Conservation (phyloP, 2,329 filamentous ascomycete genomes). For the Rosellinia necatrix region DNA sequence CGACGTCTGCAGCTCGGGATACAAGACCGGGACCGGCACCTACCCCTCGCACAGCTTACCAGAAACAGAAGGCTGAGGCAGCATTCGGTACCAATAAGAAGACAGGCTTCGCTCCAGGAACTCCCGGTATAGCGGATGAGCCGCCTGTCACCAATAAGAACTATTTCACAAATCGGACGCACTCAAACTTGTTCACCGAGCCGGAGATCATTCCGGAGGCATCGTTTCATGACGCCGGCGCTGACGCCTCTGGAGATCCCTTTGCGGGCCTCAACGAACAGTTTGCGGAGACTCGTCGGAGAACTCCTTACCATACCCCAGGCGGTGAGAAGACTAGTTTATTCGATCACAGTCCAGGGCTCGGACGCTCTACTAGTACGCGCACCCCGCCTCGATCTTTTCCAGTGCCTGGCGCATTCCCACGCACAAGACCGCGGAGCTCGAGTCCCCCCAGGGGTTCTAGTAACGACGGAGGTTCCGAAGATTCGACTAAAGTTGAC, state of each 20-base stretch:
- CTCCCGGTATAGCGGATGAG: constrained; percentile 56
- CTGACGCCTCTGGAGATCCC: constrained; percentile 48
- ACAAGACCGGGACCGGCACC: constrained; percentile 37
- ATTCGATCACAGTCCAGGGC: constrained; percentile 51
- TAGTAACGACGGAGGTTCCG: constrained; percentile 37
- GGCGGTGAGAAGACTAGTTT: constrained; percentile 64
- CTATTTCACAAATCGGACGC: constrained; percentile 50
- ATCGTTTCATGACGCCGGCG: constrained; percentile 7
- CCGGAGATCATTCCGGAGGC: constrained; percentile 30
- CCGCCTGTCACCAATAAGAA: constrained; percentile 56
- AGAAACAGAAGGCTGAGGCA: constrained; percentile 58
- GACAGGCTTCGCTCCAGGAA: constrained; percentile 55
- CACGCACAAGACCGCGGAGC: constrained; percentile 35
- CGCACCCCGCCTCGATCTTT: constrained; percentile 43
- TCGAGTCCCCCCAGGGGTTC: constrained; percentile 38
- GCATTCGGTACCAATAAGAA: constrained; percentile 56
- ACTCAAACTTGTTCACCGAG: constrained; percentile 39
- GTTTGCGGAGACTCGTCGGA: constrained; percentile 55
- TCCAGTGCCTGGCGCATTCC: constrained; percentile 36
- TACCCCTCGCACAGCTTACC: constrained; percentile 56
- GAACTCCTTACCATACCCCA: constrained; percentile 60
- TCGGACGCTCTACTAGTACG: constrained; percentile 54
- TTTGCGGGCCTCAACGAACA: constrained; percentile 53
- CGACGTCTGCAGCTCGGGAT: constrained; percentile 37
- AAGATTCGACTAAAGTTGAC: constrained; percentile 31